Evolutionary conservation across 1,284 basidiomycete genomes (phyloP).

Genomic region (Rhodotorula mucilaginosa): DNA sequence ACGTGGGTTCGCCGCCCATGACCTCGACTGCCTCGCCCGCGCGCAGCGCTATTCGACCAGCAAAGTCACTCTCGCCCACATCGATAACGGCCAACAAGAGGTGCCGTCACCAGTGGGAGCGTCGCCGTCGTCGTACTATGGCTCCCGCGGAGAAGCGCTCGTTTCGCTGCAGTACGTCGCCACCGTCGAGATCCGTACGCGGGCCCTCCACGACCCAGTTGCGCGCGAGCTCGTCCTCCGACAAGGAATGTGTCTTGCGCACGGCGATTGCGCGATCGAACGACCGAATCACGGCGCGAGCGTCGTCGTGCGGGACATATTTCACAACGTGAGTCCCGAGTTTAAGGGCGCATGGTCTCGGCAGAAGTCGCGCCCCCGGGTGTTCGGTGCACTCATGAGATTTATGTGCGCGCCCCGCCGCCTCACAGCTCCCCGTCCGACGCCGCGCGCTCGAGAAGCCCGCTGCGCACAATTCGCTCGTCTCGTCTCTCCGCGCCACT

Average conservation of each 20-base stretch:
- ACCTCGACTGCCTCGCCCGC: slow-evolving; percentile 58
- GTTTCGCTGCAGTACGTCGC: slow-evolving; percentile 27
- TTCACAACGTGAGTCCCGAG: slow-evolving; percentile 65
- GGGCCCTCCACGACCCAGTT: slow-evolving; percentile 52
- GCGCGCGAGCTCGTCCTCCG: slow-evolving; percentile 2
- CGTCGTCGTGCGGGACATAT: slow-evolving; percentile 76
- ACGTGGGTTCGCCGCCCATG: slow-evolving; percentile 63
- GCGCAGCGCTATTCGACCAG: slow-evolving; percentile 6
- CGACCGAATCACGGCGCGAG: slow-evolving; percentile 60
- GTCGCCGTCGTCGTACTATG: slow-evolving; percentile 6
- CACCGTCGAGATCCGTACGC: slow-evolving; percentile 70
- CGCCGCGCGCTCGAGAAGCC: slow-evolving; percentile 36
- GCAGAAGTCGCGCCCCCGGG: too few species aligned
- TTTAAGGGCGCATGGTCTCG: too few species aligned
- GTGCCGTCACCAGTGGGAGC: neutral
- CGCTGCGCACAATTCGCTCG: slow-evolving; percentile 53
- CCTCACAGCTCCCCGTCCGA: slow-evolving; percentile 65
- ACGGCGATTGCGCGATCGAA: slow-evolving; percentile 54
- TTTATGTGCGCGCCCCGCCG: too few species aligned
- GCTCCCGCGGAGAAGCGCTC: slow-evolving; percentile 35
- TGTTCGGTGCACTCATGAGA: neutral
- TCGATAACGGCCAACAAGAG: neutral
- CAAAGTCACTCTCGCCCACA: neutral
- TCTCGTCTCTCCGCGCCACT: slow-evolving; percentile 66
- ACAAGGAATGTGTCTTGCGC: slow-evolving; percentile 36